These are phyloP conservation scores for Spathaspora sp. DNA, from an alignment of 805 yeast species.

Conservation along the genomic window DNA sequence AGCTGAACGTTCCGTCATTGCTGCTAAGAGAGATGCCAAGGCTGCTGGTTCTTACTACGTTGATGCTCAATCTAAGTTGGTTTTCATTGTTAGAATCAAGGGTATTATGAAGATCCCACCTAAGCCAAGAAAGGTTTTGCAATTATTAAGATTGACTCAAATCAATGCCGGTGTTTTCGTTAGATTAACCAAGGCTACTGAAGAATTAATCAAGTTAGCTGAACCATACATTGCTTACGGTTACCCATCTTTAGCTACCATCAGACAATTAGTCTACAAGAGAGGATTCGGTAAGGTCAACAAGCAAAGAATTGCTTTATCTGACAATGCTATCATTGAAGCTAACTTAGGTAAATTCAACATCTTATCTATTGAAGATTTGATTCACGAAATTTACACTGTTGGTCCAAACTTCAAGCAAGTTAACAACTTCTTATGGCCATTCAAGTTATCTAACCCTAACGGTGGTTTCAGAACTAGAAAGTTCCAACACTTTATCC, in stretches of 20 bases:
- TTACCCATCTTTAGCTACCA: conserved; percentile 91
- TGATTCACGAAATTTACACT: conserved; percentile 93
- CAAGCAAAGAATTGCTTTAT: conserved; percentile 90
- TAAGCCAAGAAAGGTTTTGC: conserved; percentile 98
- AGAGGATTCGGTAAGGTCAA: conserved; percentile 97
- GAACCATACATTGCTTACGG: conserved; percentile 98
- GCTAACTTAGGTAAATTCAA: conserved; percentile 88
- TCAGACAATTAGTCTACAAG: conserved; percentile 92
- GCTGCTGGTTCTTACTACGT: conserved; percentile 93
- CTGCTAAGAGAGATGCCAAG: conserved; percentile 91
- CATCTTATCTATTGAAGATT: conserved; percentile 86
- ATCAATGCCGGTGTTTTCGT: conserved; percentile 94
- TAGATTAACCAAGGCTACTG: conserved; percentile 92
- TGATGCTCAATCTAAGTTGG: conserved; percentile 91
- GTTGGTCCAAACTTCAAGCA: conserved; percentile 99
- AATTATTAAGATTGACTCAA: conserved; percentile 88
- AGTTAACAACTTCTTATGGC: conserved; percentile 98
- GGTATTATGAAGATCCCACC: conserved; percentile 99
- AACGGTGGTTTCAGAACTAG: conserved; percentile 98
- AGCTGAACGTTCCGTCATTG: conserved; percentile 82
- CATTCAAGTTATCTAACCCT: conserved; percentile 95
- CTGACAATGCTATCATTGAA: conserved; percentile 87
- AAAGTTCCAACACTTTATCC: conserved; percentile 95
- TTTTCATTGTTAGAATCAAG: conserved; percentile 96
- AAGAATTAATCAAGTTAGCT: conserved; percentile 87